Evolutionary conservation across 1,284 basidiomycete species (phyloP).

Genomic region (Hypsizygus ulmarius): DNA sequence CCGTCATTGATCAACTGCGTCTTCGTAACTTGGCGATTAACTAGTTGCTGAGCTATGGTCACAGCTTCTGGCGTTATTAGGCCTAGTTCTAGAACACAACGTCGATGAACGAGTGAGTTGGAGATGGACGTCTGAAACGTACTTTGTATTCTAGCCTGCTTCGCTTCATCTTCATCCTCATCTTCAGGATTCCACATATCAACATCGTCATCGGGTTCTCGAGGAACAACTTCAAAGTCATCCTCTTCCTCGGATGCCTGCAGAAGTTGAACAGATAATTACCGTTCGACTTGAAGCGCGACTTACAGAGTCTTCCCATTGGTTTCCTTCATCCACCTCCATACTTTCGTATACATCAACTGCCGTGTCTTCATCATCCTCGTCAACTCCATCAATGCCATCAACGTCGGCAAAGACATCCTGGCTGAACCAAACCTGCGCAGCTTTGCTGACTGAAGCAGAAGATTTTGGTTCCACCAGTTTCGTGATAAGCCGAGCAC

Average conservation of each 20-base stretch:
- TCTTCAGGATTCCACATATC: constrained; percentile 84
- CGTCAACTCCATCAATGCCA: constrained; percentile 36
- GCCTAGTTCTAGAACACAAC: constrained; percentile 64
- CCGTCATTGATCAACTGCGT: constrained; percentile 92
- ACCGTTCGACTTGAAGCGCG: no score
- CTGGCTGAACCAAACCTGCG: constrained; percentile 93
- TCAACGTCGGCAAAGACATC: constrained; percentile 84
- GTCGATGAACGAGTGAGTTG: constrained; percentile 8
- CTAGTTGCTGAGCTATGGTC: constrained; percentile 87
- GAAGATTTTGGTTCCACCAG: constrained; percentile 35
- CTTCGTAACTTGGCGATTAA: constrained; percentile 90
- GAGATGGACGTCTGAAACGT: constrained; percentile 15
- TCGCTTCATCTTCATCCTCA: constrained; percentile 75
- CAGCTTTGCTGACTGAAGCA: constrained; percentile 43
- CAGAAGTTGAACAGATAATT: constrained; percentile 5
- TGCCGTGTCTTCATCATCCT: constrained; percentile 31
- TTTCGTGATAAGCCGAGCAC: constrained; percentile 41
- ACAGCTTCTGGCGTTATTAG: constrained; percentile 90
- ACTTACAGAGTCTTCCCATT: constrained; percentile 16
- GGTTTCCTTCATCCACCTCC: constrained; percentile 16
- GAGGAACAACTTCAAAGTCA: constrained; percentile 77
- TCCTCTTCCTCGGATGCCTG: constrained; percentile 36
- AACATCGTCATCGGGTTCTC: constrained; percentile 54
- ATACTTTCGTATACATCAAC: constrained; percentile 13
- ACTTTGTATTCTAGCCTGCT: constrained; percentile 75